Evolutionary conservation across 441 rosid species (phyloP), one percentile per base, ranked within the genome.

Genomic region (Flueggea neowawraea): DNA sequence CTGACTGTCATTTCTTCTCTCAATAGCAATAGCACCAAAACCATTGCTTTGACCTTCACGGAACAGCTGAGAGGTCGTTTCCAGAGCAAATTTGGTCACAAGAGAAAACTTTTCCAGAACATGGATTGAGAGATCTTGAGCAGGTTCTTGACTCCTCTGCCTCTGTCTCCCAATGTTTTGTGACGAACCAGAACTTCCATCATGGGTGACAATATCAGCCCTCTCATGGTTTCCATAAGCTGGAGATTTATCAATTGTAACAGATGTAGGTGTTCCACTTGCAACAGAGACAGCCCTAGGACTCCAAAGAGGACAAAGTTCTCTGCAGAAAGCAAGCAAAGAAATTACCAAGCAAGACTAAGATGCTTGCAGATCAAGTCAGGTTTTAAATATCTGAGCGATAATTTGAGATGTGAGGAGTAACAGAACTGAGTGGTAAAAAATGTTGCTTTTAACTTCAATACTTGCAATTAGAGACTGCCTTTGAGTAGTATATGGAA

Each of bases 51-150:
- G 77, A 70, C 70, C 76, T 71, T 88, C 98, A 14, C 89, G 80
- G 69, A 95, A 88, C 28, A 92, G 75, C 71, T 90, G 99, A 31
- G 96, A 82, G 65, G 98, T 91, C 55, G 98, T 90, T 22, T 95
- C 98, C 53, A 97, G 80, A 33, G 97, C 97, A 83, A 92, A 92
- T 80, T 84, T 92, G 22, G 99, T 90, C 67, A 95, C 98, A 55
- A 83, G 90, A 65, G 99, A 95, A 67, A 92, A 95, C 73, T 90
- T 95, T 79, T 92, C 99, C 75, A 95, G 62, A 61, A 92, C 89
- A 33, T 90, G 91, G 65, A 92, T 88, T 63, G 97, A 85, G 60
- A 91, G 83, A 75, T 95, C 99, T 53, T 89, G 87, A 75, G 90
- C 80, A 73, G 96, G 95, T 84, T 90, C 99, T 32, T 83, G 80